Evolutionary conservation across 768 basidiomycete genomes (phyloP).

Genomic region (Boletus subparvulus): DNA sequence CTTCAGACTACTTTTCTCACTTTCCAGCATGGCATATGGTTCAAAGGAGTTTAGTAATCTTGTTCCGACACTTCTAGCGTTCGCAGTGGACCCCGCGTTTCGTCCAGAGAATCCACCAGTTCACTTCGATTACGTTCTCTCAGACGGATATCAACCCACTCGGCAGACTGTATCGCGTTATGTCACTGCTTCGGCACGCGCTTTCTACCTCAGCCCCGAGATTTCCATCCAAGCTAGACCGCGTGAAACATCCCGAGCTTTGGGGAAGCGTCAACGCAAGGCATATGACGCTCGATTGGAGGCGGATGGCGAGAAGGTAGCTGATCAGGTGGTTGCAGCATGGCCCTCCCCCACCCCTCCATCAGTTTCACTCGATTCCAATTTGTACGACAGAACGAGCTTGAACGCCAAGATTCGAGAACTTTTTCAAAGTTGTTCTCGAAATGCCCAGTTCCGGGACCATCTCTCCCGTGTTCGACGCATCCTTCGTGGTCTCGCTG

Average conservation of each 20-base stretch:
- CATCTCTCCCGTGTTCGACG: neutral
- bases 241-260: neutral
- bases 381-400: neutral
- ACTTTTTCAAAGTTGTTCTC: neutral
- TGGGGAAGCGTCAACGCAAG: neutral
- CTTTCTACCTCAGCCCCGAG: neutral
- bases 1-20: constrained; percentile 28
- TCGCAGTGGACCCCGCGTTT: constrained; percentile 17
- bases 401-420: neutral
- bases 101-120: constrained; percentile 5
- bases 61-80: constrained; percentile 31
- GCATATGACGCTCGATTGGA: neutral
- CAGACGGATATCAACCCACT: neutral
- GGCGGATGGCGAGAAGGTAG: rapidly evolving
- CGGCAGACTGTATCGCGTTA: neutral
- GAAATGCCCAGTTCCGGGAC: neutral
- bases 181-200: neutral
- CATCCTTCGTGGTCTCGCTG: neutral
- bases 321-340: neutral
- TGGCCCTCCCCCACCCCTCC: neutral
- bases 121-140: neutral
- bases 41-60: constrained; percentile 6
- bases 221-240: neutral
- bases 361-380: neutral
- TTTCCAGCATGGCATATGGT: constrained; percentile 31